Evolutionary conservation across 192 early-diverging fungal genomes (phyloP).

Genomic region (Powellomyces hirtus): DNA sequence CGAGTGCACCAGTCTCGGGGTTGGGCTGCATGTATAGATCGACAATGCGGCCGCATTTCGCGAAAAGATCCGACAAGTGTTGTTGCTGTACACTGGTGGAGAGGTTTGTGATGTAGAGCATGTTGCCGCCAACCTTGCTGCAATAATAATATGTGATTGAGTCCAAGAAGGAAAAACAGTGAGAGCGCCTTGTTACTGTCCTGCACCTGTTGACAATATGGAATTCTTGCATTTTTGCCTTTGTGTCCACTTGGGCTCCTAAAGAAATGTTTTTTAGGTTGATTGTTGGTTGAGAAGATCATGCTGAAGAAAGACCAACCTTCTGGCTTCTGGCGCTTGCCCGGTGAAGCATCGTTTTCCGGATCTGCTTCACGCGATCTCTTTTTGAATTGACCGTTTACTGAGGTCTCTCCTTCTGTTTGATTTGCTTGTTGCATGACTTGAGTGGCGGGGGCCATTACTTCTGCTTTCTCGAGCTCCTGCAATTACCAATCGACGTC

Average conservation of each 20-base stretch:
- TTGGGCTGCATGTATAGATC: constrained; percentile 44
- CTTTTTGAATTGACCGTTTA: too few species aligned
- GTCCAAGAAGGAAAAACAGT: neutral
- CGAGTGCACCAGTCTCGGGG: constrained; percentile 33
- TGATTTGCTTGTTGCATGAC: too few species aligned
- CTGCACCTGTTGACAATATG: constrained; percentile 23
- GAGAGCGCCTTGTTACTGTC: neutral
- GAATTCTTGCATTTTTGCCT: neutral
- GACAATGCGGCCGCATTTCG: constrained; percentile 34
- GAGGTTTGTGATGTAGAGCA: constrained; percentile 31
- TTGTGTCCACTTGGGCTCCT: too few species aligned
- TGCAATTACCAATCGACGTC: too few species aligned
- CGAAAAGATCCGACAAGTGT: neutral
- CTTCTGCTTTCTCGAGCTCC: too few species aligned
- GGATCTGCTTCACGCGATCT: neutral
- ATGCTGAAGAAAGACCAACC: too few species aligned
- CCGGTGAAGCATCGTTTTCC: neutral
- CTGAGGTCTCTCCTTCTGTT: too few species aligned
- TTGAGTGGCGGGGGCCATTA: too few species aligned
- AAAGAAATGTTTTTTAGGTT: too few species aligned
- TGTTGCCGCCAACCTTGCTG: constrained; percentile 26
- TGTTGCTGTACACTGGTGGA: constrained; percentile 1
- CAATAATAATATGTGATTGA: neutral
- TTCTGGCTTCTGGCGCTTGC: neutral
- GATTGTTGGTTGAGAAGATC: too few species aligned